Evolutionary conservation across 2,329 filamentous ascomycete species (phyloP).

Genomic region (Ascochyta pisi): DNA sequence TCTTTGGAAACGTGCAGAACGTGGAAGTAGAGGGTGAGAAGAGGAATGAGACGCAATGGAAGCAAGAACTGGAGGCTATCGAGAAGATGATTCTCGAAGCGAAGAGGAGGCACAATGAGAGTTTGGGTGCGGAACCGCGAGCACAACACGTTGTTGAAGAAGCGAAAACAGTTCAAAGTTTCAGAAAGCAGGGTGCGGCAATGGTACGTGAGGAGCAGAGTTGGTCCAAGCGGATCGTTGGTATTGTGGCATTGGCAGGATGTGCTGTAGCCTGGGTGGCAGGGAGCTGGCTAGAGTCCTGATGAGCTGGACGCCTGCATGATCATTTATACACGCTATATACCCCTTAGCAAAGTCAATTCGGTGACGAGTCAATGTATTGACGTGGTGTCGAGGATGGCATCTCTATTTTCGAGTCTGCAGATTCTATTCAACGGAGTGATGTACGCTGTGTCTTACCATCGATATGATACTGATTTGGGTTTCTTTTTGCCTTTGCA

Average conservation of each 20-base stretch:
- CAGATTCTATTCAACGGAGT: no score
- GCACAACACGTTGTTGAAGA: conserved; percentile 34
- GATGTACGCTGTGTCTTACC: no score
- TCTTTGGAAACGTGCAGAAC: conserved; percentile 97
- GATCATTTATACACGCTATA: conserved; percentile 5
- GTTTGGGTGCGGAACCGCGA: conserved; percentile 28
- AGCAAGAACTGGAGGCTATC: conserved; percentile 78
- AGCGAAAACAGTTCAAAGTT: conserved; percentile 21
- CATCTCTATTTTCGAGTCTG: no score
- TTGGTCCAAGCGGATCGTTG: conserved; percentile 51
- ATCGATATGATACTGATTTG: no score
- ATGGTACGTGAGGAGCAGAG: conserved; percentile 47
- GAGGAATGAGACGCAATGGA: conserved; percentile 55
- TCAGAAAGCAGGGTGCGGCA: conserved; percentile 41
- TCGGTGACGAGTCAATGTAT: no score
- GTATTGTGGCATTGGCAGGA: conserved; percentile 48
- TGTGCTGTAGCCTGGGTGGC: conserved; percentile 51
- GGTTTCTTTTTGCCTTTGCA: no score
- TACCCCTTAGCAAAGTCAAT: conserved; percentile 1
- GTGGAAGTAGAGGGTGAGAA: conserved; percentile 78
- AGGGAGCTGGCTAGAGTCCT: conserved; percentile 49
- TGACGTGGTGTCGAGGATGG: no score
- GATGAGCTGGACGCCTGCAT: conserved; percentile 7
- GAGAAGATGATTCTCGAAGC: conserved; percentile 65
- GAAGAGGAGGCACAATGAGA: conserved; percentile 50